Evolutionary conservation across 2,329 filamentous ascomycete genomes (phyloP).

Genomic region (Nakataea oryzae): DNA sequence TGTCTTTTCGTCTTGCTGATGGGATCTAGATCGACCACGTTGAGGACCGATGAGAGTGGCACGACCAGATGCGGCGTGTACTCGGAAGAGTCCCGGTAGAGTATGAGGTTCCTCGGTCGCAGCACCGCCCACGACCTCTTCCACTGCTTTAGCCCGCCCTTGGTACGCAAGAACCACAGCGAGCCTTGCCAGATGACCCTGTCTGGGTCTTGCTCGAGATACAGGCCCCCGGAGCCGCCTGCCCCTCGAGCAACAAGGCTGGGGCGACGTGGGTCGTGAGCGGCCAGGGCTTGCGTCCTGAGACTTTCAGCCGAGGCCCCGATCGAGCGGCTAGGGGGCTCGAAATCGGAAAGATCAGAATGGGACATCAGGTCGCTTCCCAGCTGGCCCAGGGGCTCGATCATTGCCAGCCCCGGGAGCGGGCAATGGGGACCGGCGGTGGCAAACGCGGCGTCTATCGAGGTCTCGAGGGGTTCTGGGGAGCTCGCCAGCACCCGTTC

Average conservation of each 20-base stretch:
- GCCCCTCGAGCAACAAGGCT: slow-evolving; percentile 37
- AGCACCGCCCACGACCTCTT: slow-evolving; percentile 91
- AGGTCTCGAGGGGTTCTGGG: slow-evolving; percentile 43
- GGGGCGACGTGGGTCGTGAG: slow-evolving; percentile 18
- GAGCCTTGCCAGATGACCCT: slow-evolving; percentile 91
- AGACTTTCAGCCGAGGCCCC: slow-evolving; percentile 43
- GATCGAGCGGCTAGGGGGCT: slow-evolving; percentile 31
- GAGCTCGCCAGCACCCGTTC: slow-evolving; percentile 46
- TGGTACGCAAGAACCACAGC: slow-evolving; percentile 74
- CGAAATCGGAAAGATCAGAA: slow-evolving; percentile 76
- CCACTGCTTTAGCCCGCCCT: slow-evolving; percentile 80
- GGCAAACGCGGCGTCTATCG: slow-evolving; percentile 17
- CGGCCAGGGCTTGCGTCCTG: slow-evolving; percentile 25
- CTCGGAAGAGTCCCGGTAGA: slow-evolving; percentile 90
- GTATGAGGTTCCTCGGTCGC: slow-evolving; percentile 69
- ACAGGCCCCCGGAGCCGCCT: slow-evolving; percentile 51
- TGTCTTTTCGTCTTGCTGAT: slow-evolving; percentile 73
- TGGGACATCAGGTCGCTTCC: slow-evolving; percentile 64
- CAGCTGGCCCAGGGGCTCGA: slow-evolving; percentile 54
- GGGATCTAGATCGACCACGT: slow-evolving; percentile 86
- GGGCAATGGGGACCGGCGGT: slow-evolving; percentile 17
- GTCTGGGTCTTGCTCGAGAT: slow-evolving; percentile 59
- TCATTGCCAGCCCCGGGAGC: slow-evolving; percentile 36
- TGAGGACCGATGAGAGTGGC: slow-evolving; percentile 67
- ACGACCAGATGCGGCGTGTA: slow-evolving; percentile 80